Percentiles rank a stretch among this genome's conserved stretches.
Evolutionary conservation across 2,329 filamentous ascomycete genomes (phyloP).

Genomic region (Diaporthe ampelina): DNA sequence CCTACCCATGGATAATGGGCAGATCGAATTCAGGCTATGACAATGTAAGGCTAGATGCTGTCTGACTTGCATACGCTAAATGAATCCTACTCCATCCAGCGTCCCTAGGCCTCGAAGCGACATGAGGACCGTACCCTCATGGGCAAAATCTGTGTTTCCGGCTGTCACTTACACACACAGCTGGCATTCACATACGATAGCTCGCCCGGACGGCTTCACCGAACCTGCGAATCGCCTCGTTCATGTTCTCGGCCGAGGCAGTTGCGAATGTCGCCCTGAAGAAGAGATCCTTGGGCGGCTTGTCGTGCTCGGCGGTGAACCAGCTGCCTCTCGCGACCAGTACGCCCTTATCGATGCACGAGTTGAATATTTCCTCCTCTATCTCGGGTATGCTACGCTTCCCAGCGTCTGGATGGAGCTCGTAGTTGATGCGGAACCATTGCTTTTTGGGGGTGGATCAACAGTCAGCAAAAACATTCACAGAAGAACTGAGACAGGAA

Average conservation of each 20-base stretch:
- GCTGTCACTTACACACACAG: background rate
- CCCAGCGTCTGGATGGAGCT: constrained; percentile 72
- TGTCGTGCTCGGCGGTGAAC: constrained; percentile 84
- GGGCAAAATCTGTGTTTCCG: background rate
- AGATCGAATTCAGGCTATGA: background rate
- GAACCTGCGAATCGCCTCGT: constrained; percentile 80
- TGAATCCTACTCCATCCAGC: background rate
- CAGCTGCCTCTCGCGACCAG: constrained; percentile 88
- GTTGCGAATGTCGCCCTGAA: constrained; percentile 93
- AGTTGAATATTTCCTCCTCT: constrained; percentile 89
- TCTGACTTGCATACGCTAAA: background rate
- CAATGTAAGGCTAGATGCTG: background rate
- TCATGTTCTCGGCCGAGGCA: constrained; percentile 79
- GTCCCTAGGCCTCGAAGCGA: background rate
- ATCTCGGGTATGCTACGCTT: constrained; percentile 72
- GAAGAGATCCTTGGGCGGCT: constrained; percentile 76
- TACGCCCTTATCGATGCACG: constrained; percentile 81
- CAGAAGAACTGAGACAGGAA: background rate
- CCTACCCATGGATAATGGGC: background rate
- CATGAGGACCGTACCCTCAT: background rate
- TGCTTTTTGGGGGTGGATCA: constrained; percentile 58
- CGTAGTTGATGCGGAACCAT: constrained; percentile 80
- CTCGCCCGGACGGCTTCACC: constrained; percentile 78
- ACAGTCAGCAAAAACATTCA: constrained; percentile 14
- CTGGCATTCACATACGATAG: constrained; percentile 53